phyloP scores from a whole-genome alignment of 2,329 filamentous ascomycete genomes.

The Fusarium setosum region DNA sequence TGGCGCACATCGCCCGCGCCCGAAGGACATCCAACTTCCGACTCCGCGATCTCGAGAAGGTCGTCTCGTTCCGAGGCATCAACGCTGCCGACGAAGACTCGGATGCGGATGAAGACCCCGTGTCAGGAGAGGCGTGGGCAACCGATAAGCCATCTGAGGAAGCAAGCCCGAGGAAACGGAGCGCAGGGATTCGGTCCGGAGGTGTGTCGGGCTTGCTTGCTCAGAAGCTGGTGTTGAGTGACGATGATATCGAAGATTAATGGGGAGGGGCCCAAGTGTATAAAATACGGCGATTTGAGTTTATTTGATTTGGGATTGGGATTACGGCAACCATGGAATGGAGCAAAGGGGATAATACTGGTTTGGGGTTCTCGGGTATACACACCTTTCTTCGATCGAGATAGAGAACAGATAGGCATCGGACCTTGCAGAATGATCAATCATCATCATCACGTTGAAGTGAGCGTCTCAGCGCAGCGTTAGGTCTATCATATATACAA shows the following conservation, averaged over 20 bases:
- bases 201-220: conserved; percentile 59
- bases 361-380: conserved; percentile 13
- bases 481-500: too few species aligned
- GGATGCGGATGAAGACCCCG: conserved; percentile 58
- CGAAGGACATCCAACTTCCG: conserved; percentile 51
- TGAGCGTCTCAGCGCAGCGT: too few species aligned
- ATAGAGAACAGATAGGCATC: background rate
- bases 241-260: conserved; percentile 87
- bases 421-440: background rate
- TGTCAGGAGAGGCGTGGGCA: conserved; percentile 65
- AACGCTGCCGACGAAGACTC: conserved; percentile 59
- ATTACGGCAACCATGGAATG: conserved; percentile 13
- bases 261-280: background rate
- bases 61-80: conserved; percentile 74
- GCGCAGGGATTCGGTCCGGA: conserved; percentile 50
- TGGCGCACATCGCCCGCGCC: conserved; percentile 72
- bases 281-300: conserved; percentile 15
- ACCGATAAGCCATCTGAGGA: conserved; percentile 71
- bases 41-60: conserved; percentile 72
- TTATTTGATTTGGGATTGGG: conserved; percentile 19
- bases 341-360: conserved; percentile 25
- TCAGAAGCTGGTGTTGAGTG: conserved; percentile 78
- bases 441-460: too few species aligned
- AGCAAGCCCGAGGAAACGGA: conserved; percentile 60
- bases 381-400: conserved; percentile 12